Conservation (phyloP, 495 filamentous ascomycete species). For the Trichoderma parareesei region DNA sequence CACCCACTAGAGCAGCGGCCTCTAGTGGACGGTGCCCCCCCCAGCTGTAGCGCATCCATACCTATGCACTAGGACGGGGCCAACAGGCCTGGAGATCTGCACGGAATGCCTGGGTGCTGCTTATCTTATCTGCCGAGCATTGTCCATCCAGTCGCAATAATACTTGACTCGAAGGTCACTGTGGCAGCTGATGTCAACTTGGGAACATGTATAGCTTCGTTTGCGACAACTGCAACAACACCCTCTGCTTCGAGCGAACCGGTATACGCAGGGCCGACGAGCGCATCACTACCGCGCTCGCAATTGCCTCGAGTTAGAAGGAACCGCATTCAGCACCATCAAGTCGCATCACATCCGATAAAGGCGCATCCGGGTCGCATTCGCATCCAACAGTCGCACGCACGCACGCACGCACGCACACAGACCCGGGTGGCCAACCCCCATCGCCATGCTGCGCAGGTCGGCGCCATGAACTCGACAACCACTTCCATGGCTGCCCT, state of each 20-base stretch:
- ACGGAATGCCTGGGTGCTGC: not conserved
- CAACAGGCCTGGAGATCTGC: not conserved
- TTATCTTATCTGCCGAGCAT: not conserved
- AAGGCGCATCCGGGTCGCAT: no score
- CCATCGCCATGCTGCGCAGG: constrained; percentile 17
- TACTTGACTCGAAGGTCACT: no score
- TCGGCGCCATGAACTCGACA: constrained; percentile 26
- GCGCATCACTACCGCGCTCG: not conserved
- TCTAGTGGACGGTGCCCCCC: not conserved
- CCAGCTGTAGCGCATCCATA: not conserved
- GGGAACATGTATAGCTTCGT: not conserved
- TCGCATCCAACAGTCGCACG: not conserved
- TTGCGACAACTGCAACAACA: not conserved
- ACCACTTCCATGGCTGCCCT: constrained; percentile 33
- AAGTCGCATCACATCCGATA: not conserved
- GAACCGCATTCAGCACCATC: not conserved
- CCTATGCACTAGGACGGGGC: not conserved
- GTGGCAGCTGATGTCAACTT: not conserved
- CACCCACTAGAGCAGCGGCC: not conserved
- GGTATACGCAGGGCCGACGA: not conserved
- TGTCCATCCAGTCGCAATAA: no score
- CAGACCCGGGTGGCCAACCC: not conserved
- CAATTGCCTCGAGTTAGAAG: not conserved
- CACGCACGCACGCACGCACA: no score
- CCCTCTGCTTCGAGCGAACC: not conserved